Base-by-base conservation (phyloP, 805 yeast species). In the Kodamaea leandrae region DNA sequence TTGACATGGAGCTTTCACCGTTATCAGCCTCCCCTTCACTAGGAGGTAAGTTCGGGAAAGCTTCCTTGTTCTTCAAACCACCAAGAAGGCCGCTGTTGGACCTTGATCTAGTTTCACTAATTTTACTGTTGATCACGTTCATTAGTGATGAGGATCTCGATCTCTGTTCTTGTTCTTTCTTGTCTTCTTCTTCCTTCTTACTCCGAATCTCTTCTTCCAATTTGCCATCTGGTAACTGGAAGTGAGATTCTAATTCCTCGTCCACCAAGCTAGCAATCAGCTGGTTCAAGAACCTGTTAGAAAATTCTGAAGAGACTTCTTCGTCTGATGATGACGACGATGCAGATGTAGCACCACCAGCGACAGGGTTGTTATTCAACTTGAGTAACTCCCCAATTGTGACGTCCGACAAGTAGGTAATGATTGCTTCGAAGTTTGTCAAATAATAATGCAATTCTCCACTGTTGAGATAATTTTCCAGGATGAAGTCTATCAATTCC, bases 391-490 rank as follows among this genome's bases (percentile, higher is more conserved):
- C 72, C 13, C 49, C 44, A 10, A 66, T 45, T 1, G 71, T 62
- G 4, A 67, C 60, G 4, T 62, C 66, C 43, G 64, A 61, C 26
- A 68, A 51, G 49, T 62, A 69, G 33, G 53, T 60, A 10, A 67
- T 51, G 13, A 65, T 60, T 3, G 74, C 74, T 40, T 69, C 74
- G 39, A 68, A 63, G 47, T 69, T 69, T 3, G 74, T 68, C 21
- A 68, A 51, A 46, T 66, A 68, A 43, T 58, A 69, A 36, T 57
- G 56, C 26, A 61, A 44, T 43, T 68, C 74, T 1, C 74, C 72
- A 20, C 55, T 58, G 47, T 68, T 68, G 30, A 68, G 54, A 42
- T 53, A 63, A 12, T 44, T 52, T 12, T 45, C 37, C 38, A 52
- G 53, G 8, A 68, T 52, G 42, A 51, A 55, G 6, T 56, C 45